phyloP scores from a whole-genome alignment of 176 grass and related monocot species.

The Zizania latifolia region DNA sequence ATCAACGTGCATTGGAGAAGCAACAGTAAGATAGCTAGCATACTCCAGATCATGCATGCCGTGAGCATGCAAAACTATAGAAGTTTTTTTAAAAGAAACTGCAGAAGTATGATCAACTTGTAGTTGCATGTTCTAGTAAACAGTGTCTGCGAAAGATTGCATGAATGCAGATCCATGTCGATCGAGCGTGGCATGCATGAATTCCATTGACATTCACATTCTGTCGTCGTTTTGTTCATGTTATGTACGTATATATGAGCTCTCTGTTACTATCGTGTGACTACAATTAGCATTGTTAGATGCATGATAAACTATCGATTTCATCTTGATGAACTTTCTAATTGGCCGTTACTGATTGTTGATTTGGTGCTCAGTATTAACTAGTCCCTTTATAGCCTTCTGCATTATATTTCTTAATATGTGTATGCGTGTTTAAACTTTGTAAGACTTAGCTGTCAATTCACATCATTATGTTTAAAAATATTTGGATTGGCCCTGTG shows the following conservation, averaged over 20 bases:
- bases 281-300: neutral
- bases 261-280: neutral
- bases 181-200: neutral
- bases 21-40: neutral
- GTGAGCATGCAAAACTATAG: neutral
- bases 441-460: too few species aligned
- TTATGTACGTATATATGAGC: neutral
- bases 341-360: neutral
- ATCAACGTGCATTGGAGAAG: neutral
- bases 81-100: too few species aligned
- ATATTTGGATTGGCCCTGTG: too few species aligned
- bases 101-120: conserved; percentile 3
- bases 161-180: neutral
- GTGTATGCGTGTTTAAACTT: too few species aligned
- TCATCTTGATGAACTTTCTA: too few species aligned
- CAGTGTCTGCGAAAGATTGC: neutral
- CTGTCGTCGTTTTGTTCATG: neutral
- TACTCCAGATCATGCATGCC: neutral
- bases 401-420: too few species aligned
- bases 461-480: too few species aligned
- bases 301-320: too few species aligned
- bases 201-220: neutral
- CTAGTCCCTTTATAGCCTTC: too few species aligned
- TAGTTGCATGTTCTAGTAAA: neutral
- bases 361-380: neutral